Evolutionary conservation across 352 stramenopile genomes (phyloP).

Genomic region (Phytophthora citricola): DNA sequence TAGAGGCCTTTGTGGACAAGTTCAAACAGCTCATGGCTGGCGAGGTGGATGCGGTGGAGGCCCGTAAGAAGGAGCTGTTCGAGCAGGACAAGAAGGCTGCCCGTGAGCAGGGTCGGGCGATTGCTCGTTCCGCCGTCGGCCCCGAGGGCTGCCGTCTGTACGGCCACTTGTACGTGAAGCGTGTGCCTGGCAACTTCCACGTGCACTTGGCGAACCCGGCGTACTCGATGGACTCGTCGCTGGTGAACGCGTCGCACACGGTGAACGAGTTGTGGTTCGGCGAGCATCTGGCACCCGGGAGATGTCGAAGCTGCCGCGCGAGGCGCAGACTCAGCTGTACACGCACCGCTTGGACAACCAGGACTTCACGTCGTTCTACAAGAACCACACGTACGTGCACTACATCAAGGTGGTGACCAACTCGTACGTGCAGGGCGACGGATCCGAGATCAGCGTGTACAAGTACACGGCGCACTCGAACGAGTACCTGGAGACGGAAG

Average conservation of each 20-base stretch:
- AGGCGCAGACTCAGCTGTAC: slow-evolving; percentile 91
- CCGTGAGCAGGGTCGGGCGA: slow-evolving; percentile 58
- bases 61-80: slow-evolving; percentile 94
- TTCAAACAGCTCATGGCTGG: slow-evolving; percentile 89
- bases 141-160: slow-evolving; percentile 84
- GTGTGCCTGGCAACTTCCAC: slow-evolving; percentile 98
- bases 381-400: slow-evolving; percentile 98
- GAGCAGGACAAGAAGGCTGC: slow-evolving; percentile 93
- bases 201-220: slow-evolving; percentile 97
- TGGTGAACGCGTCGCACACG: slow-evolving; percentile 95
- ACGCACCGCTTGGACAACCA: slow-evolving; percentile 94
- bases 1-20: slow-evolving; percentile 91
- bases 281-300: slow-evolving; percentile 63
- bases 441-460: slow-evolving; percentile 74
- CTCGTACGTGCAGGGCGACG: slow-evolving; percentile 81
- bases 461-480: slow-evolving; percentile 92
- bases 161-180: slow-evolving; percentile 85
- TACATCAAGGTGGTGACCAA: slow-evolving; percentile 99
- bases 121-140: slow-evolving; percentile 61
- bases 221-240: slow-evolving; percentile 86
- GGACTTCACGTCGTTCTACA: slow-evolving; percentile 90
- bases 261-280: slow-evolving; percentile 98
- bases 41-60: slow-evolving; percentile 73
- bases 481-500: slow-evolving; percentile 88
- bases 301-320: slow-evolving; percentile 84